phyloP scores from a whole-genome alignment of 1,284 basidiomycete genomes.

The Hymenochaete sp. region DNA sequence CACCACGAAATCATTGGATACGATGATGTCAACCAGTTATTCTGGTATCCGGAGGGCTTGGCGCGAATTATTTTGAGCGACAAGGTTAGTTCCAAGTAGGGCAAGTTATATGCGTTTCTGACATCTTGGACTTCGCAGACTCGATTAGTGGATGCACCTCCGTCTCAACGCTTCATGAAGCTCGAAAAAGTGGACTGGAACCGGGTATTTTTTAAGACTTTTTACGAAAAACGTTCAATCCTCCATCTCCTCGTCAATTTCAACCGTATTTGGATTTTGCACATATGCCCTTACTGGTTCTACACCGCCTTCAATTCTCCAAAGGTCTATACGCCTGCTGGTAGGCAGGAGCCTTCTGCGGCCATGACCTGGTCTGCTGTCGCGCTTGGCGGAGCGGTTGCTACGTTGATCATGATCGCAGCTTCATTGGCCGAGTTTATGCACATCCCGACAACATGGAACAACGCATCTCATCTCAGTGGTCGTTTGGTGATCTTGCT shows the following conservation, averaged over 20 bases:
- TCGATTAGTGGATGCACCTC: constrained; percentile 82
- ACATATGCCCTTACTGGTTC: constrained; percentile 87
- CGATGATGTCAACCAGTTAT: constrained; percentile 98
- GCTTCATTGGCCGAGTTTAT: constrained; percentile 89
- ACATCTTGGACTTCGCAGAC: constrained; percentile 39
- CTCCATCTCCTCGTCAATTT: constrained; percentile 93
- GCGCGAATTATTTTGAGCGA: constrained; percentile 86
- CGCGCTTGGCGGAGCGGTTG: constrained; percentile 85
- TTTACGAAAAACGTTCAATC: constrained; percentile 88
- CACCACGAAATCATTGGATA: constrained; percentile 97
- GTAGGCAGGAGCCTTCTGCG: constrained; percentile 48
- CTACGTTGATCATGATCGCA: constrained; percentile 83
- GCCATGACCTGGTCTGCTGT: constrained; percentile 92
- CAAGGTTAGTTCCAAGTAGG: constrained; percentile 44
- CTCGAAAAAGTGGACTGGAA: constrained; percentile 88
- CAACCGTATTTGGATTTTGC: constrained; percentile 94
- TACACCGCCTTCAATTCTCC: constrained; percentile 96
- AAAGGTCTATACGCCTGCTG: constrained; percentile 74
- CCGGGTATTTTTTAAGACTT: constrained; percentile 94
- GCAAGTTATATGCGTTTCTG: constrained; percentile 7
- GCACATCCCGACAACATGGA: constrained; percentile 97
- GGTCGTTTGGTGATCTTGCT: constrained; percentile 83
- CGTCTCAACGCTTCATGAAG: constrained; percentile 86
- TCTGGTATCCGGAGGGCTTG: constrained; percentile 99
- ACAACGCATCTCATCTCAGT: constrained; percentile 90